Conservation (phyloP, 257 asterid genomes). For the Gentiana macrophylla region DNA sequence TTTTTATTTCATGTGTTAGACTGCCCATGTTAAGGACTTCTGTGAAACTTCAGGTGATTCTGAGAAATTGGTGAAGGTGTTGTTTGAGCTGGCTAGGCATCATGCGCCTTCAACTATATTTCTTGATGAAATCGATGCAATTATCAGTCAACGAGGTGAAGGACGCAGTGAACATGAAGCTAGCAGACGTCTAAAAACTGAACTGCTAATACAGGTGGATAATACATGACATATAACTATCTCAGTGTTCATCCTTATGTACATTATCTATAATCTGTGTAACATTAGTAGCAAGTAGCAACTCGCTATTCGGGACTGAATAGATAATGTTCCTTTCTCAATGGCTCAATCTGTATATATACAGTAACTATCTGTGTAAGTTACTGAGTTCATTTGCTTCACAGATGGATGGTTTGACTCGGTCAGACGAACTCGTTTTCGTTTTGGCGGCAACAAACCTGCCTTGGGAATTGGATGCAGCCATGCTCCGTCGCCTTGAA, state of each 20-base stretch:
- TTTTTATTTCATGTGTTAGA: too few species aligned
- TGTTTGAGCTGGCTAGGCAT: slow-evolving; percentile 96
- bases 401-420: slow-evolving; percentile 98
- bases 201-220: slow-evolving; percentile 86
- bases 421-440: slow-evolving; percentile 87
- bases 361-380: not conserved
- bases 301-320: too few species aligned
- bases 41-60: slow-evolving; percentile 73
- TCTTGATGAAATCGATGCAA: slow-evolving; percentile 96
- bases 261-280: too few species aligned
- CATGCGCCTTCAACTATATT: slow-evolving; percentile 98
- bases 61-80: slow-evolving; percentile 83
- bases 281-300: too few species aligned
- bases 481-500: slow-evolving; percentile 99
- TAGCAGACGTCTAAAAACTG: slow-evolving; percentile 95
- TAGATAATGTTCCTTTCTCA: too few species aligned
- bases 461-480: slow-evolving; percentile 99
- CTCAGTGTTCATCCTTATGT: too few species aligned
- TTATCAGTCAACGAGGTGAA: slow-evolving; percentile 97
- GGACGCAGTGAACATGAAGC: slow-evolving; percentile 99
- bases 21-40: too few species aligned
- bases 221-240: slow-evolving; percentile 4
- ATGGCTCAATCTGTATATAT: not conserved
- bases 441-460: slow-evolving; percentile 98
- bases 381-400: not conserved